Conservation (phyloP, 495 filamentous ascomycete genomes). For the Hypoxylon cercidicola region DNA sequence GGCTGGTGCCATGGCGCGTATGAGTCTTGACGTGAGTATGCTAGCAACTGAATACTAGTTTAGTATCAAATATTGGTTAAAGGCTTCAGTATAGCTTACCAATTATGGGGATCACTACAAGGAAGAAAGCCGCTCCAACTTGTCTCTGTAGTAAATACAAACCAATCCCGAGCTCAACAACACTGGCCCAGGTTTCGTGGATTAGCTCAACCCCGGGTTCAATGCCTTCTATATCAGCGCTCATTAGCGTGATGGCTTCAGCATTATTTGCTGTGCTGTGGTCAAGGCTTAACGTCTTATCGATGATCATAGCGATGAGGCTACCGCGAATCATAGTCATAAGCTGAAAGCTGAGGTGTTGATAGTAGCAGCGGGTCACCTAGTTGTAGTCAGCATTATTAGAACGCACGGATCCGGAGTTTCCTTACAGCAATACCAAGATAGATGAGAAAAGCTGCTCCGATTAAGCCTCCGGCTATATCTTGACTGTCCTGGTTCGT, state of each 20-base stretch:
- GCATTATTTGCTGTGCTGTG: constrained; percentile 55
- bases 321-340: constrained; percentile 68
- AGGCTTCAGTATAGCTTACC: constrained; percentile 11
- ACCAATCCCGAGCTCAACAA: constrained; percentile 39
- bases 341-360: constrained; percentile 58
- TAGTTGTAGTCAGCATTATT: constrained; percentile 42
- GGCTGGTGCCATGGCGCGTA: constrained; percentile 26
- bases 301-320: constrained; percentile 65
- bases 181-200: constrained; percentile 38
- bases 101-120: constrained; percentile 23
- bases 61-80: not conserved
- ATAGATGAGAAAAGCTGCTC: constrained; percentile 49
- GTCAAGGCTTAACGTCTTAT: constrained; percentile 56
- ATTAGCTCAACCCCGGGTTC: constrained; percentile 9
- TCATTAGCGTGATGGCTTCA: constrained; percentile 69
- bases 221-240: constrained; percentile 46
- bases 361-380: constrained; percentile 41
- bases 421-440: constrained; percentile 51
- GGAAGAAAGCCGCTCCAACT: constrained; percentile 29
- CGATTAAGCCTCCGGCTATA: not conserved
- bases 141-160: constrained; percentile 31
- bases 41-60: constrained; percentile 4
- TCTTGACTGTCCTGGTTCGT: not conserved
- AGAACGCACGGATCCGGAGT: not conserved
- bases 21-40: constrained; percentile 17